Evolutionary conservation across 257 asterid genomes (phyloP).

Genomic region (Leonotis leonurus): DNA sequence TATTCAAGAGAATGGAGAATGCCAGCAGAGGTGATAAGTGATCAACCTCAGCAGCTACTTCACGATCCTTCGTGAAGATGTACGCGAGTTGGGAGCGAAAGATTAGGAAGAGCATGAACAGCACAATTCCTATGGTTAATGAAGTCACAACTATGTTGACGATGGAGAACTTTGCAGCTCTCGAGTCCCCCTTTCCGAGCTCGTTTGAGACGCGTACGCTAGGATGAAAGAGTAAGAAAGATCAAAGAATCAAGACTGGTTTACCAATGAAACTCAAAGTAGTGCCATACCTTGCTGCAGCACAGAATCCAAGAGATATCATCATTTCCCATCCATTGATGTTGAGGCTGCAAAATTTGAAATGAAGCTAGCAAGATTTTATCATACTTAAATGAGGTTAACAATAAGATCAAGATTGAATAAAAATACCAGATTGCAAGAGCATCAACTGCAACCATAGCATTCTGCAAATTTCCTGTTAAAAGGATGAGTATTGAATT

Average conservation of each 20-base stretch:
- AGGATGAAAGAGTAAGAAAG: neutral
- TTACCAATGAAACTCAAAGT: no score
- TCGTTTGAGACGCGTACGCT: slow-evolving; percentile 72
- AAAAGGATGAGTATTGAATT: slow-evolving; percentile 51
- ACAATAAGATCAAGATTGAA: neutral
- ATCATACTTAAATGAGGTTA: neutral
- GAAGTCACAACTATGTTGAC: slow-evolving; percentile 40
- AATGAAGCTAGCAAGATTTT: neutral
- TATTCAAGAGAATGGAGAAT: slow-evolving; percentile 54
- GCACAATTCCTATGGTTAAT: slow-evolving; percentile 30
- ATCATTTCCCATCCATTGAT: slow-evolving; percentile 79
- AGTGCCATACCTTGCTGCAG: slow-evolving; percentile 50
- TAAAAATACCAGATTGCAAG: slow-evolving; percentile 60
- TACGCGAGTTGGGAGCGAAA: slow-evolving; percentile 48
- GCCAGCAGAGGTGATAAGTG: slow-evolving; percentile 55
- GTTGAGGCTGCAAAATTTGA: slow-evolving; percentile 40
- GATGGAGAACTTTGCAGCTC: slow-evolving; percentile 51
- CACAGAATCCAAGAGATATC: slow-evolving; percentile 65
- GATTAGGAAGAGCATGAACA: slow-evolving; percentile 43
- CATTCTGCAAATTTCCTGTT: slow-evolving; percentile 57
- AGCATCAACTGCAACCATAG: slow-evolving; percentile 58
- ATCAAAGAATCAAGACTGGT: neutral
- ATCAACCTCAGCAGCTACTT: slow-evolving; percentile 42
- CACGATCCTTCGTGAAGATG: slow-evolving; percentile 39
- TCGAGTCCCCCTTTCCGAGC: slow-evolving; percentile 65